Conservation (phyloP, 2,329 filamentous ascomycete species). For the Fusarium lyarnte region DNA sequence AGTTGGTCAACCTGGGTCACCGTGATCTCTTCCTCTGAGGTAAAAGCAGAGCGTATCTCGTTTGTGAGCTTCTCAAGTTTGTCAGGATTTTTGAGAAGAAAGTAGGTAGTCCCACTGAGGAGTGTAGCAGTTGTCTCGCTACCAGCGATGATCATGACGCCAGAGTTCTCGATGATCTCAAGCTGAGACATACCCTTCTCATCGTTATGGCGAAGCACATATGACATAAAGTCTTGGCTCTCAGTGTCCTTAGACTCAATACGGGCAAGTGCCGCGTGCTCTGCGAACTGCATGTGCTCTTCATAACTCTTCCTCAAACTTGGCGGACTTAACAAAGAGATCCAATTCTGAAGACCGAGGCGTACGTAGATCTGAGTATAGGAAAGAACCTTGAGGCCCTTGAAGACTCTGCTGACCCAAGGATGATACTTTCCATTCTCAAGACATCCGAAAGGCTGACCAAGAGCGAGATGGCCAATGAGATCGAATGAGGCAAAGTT, state of each 20-base stretch:
- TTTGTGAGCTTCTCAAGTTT: background rate
- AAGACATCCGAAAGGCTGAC: constrained; percentile 2
- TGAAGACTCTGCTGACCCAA: background rate
- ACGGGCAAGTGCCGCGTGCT: background rate
- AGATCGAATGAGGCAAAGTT: constrained; percentile 10
- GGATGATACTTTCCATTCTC: constrained; percentile 6
- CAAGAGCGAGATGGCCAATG: background rate
- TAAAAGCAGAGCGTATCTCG: background rate
- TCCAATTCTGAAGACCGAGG: background rate
- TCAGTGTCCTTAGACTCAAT: background rate
- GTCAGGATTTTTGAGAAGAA: background rate
- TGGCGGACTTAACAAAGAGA: background rate
- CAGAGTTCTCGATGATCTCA: constrained; percentile 1
- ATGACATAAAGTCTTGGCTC: constrained; percentile 2
- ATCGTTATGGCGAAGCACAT: constrained; percentile 8
- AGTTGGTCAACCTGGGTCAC: background rate
- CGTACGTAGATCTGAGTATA: background rate
- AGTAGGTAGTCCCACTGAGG: background rate
- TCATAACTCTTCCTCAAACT: background rate
- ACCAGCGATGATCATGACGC: background rate
- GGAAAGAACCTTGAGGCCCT: background rate
- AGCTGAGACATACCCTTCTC: background rate
- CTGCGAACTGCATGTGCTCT: background rate
- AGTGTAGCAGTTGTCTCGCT: constrained; percentile 3
- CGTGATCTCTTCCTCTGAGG: background rate